Conservation (phyloP, 352 stramenopile species). For the Nothophytophthora sp. region DNA sequence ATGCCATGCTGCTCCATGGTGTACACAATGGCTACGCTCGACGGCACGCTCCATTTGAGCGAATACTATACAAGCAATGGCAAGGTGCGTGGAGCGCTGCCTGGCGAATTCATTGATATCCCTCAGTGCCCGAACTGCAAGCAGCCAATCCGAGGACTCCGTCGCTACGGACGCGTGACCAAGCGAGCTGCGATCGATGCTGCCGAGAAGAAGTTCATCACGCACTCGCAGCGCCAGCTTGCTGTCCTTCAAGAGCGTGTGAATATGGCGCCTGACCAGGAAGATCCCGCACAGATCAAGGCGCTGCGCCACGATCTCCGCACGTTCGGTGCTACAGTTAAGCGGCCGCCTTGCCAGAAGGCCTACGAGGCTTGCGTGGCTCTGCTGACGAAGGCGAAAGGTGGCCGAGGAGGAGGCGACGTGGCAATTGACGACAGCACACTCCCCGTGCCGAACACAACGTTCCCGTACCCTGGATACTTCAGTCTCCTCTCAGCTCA, state of each 20-base stretch:
- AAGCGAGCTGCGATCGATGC: constrained; percentile 42
- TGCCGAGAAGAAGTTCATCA: constrained; percentile 54
- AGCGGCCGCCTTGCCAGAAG: constrained; percentile 32
- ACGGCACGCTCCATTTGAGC: constrained; percentile 54
- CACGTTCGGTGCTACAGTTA: constrained; percentile 17
- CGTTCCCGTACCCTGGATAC: constrained; percentile 31
- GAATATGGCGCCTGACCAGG: constrained; percentile 12
- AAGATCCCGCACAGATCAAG: constrained; percentile 14
- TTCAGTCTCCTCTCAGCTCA: constrained; percentile 30
- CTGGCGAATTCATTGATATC: constrained; percentile 26
- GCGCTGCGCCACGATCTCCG: constrained; percentile 21
- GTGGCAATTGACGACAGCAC: constrained; percentile 15
- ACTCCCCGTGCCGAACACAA: constrained; percentile 32
- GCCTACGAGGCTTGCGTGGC: constrained; percentile 35
- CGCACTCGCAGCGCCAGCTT: constrained; percentile 22
- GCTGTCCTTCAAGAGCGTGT: constrained; percentile 21
- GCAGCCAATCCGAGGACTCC: constrained; percentile 37
- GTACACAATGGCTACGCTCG: constrained; percentile 67
- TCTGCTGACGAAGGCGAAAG: constrained; percentile 21
- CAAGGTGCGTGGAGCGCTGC: constrained; percentile 14
- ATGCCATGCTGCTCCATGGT: constrained; percentile 73
- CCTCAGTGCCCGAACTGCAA: constrained; percentile 52
- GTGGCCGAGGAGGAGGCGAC: constrained; percentile 20
- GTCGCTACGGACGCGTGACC: constrained; percentile 42
- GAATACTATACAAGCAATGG: constrained; percentile 33